Conservation (phyloP, 495 filamentous ascomycete species). For the Lasiosphaeriaceae sp. region DNA sequence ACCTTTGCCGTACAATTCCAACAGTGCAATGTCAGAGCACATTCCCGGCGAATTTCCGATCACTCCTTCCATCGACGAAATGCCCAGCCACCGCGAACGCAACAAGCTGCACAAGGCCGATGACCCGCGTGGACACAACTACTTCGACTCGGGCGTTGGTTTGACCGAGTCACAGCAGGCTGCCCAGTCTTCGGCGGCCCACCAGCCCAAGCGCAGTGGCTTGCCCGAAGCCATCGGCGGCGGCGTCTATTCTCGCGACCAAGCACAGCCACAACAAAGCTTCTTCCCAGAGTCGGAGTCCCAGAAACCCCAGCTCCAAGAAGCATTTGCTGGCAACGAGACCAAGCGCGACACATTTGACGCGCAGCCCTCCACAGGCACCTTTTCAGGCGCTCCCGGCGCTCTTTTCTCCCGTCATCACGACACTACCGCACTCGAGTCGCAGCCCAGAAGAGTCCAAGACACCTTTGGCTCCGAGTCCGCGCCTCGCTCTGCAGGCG, state of each 20-base stretch:
- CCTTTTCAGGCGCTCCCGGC: not conserved
- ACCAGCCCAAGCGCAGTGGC: not conserved
- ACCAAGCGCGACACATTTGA: not conserved
- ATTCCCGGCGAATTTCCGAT: not conserved
- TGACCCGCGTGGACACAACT: constrained; percentile 25
- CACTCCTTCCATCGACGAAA: not conserved
- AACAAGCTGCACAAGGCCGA: constrained; percentile 32
- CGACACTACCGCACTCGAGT: not conserved
- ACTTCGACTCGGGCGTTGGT: constrained; percentile 32
- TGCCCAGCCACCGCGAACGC: constrained; percentile 11
- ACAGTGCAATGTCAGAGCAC: not conserved
- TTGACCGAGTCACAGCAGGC: constrained; percentile 11
- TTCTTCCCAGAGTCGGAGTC: no score
- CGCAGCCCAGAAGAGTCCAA: not conserved
- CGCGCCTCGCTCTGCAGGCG: not conserved
- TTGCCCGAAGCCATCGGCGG: constrained; percentile 14
- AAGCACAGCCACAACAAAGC: no score
- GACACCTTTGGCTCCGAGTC: not conserved
- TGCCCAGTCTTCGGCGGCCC: no score
- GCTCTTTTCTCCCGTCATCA: not conserved
- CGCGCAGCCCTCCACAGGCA: not conserved
- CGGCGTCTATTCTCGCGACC: constrained; percentile 8
- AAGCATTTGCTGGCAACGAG: not conserved
- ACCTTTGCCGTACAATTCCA: not conserved
- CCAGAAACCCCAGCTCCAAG: not conserved